phyloP scores from a whole-genome alignment of 495 filamentous ascomycete species.

The Haplographium delicatum region DNA sequence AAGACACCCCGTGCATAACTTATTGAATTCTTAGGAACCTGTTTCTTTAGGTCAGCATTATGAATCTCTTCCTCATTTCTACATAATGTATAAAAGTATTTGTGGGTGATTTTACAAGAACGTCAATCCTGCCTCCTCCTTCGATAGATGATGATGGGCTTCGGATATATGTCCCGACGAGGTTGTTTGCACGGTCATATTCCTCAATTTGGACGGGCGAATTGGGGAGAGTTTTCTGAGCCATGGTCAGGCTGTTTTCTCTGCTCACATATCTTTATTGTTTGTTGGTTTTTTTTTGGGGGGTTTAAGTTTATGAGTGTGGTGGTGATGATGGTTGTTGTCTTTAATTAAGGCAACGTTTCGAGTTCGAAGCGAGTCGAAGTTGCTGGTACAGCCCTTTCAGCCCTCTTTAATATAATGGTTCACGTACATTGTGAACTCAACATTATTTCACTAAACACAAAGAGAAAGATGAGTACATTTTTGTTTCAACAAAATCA shows the following conservation, averaged over 20 bases:
- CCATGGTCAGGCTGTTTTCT: conserved; percentile 2
- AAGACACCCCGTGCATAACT: conserved; percentile 33
- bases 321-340: background rate
- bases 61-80: no score
- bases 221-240: conserved; percentile 1
- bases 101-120: conserved; percentile 22
- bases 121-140: conserved; percentile 18
- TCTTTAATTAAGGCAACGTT: background rate
- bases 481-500: no score
- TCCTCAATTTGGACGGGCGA: conserved; percentile 32
- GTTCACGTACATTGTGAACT: no score
- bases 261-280: background rate
- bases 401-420: no score
- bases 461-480: no score
- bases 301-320: background rate
- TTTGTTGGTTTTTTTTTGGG: no score
- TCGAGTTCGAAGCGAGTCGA: conserved; percentile 4
- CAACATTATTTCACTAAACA: no score
- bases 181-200: conserved; percentile 45
- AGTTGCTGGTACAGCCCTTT: no score
- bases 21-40: conserved; percentile 18
- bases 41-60: background rate
- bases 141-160: conserved; percentile 7
- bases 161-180: conserved; percentile 42
- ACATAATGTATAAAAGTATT: background rate